phyloP scores from a whole-genome alignment of 2,329 filamentous ascomycete genomes.

The Cryoendolithus antarcticus region DNA sequence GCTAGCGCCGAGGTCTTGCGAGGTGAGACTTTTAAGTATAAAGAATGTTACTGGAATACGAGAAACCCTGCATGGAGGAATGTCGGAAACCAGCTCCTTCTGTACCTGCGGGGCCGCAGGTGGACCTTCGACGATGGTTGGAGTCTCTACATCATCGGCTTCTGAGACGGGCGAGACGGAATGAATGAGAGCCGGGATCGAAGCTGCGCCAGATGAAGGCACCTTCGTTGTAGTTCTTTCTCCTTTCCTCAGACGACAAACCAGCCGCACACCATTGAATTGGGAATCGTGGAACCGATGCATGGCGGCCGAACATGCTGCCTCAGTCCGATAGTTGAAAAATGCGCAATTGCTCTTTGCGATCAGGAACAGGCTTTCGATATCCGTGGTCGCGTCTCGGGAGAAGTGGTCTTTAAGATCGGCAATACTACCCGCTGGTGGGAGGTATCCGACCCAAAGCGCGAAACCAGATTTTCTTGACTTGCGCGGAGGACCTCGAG shows the following conservation, averaged over 20 bases:
- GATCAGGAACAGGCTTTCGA: constrained; percentile 86
- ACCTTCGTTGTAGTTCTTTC: constrained; percentile 6
- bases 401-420: constrained; percentile 87
- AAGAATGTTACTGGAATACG: constrained; percentile 64
- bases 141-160: not conserved
- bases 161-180: too few species aligned
- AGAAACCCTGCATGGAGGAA: too few species aligned
- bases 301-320: constrained; percentile 63
- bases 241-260: constrained; percentile 61
- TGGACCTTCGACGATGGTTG: constrained; percentile 4
- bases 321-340: constrained; percentile 81
- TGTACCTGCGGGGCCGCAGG: not conserved
- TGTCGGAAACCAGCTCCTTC: too few species aligned
- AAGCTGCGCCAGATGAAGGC: too few species aligned
- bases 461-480: constrained; percentile 68
- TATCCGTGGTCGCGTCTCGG: constrained; percentile 56
- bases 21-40: constrained; percentile 81
- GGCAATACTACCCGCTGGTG: constrained; percentile 68
- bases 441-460: constrained; percentile 91
- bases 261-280: constrained; percentile 73
- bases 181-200: too few species aligned
- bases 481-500: constrained; percentile 53
- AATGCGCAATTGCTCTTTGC: constrained; percentile 97
- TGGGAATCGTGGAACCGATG: constrained; percentile 79
- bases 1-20: constrained; percentile 81